Evolutionary conservation across 768 basidiomycete genomes (phyloP), one percentile per base, ranked within the genome.

Genomic region (Scleroderma citrinum): DNA sequence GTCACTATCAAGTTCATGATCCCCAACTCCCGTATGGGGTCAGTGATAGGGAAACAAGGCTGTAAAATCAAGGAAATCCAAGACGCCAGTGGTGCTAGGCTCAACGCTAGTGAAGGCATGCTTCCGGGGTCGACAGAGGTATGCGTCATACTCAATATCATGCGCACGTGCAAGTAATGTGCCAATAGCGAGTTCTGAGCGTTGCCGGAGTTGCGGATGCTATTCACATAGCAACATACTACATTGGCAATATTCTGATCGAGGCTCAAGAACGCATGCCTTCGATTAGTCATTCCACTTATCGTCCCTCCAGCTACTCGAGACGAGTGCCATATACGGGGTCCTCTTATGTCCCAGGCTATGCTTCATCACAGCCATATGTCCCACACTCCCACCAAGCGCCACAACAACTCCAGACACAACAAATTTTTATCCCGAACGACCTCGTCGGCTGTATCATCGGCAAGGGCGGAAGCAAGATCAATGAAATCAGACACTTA

Each of bases 1-100:
- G 96, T 99, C 47, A 98, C 96, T 26, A 98, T 99, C 77, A 97
- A 98, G 68, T 98, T 92, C 65, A 97, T 98, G 87, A 96, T 98
- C 49, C 95, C 95, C 55, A 97, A 98, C 69, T 94, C 92, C 10
- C 87, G 95, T 50, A 98, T 98, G 95, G 95, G 95, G 36, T 96
- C 93, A 16, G 92, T 97, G 52, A 99, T 99, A 61, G 96, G 96
- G 49, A 98, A 96, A 68, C 89, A 87, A 54, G 96, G 96, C 29
- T 85, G 86, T 32, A 99, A 99, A 69, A 99, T 99, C 67, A 97
- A 97, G 74, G 96, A 99, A 71, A 99, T 99, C 56, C 96, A 99
- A 65, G 96, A 99, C 61, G 96, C 96, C 23, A 92, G 89, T 55
- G 96, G 96, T 31, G 96, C 96, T 14, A 75, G 93, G 53, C 72